Evolutionary conservation across 306 rosid species (phyloP).

Genomic region (Castanospermum australe): DNA sequence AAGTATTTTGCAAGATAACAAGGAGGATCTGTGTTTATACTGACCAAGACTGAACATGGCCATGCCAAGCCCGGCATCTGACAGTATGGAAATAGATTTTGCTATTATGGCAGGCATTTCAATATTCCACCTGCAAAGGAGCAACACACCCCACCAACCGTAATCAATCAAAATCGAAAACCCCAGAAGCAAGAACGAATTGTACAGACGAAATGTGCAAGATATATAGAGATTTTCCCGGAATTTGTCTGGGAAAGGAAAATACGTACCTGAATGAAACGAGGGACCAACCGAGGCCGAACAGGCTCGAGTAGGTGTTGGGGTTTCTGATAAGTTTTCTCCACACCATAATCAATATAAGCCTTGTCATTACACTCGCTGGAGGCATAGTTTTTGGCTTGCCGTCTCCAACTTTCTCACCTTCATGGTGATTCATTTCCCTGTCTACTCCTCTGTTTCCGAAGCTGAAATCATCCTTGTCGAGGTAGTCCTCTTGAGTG

Average conservation of each 20-base stretch:
- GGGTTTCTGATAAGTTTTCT: constrained; percentile 90
- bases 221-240: background rate
- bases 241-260: background rate
- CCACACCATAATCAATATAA: constrained; percentile 94
- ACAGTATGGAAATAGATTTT: constrained; percentile 80
- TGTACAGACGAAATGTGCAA: background rate
- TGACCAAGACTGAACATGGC: constrained; percentile 98
- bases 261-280: constrained; percentile 59
- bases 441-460: constrained; percentile 56
- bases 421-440: constrained; percentile 41
- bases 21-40: constrained; percentile 21
- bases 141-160: background rate
- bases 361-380: constrained; percentile 92
- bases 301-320: constrained; percentile 82
- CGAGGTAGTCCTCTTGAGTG: constrained; percentile 61
- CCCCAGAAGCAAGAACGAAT: background rate
- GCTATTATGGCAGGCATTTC: constrained; percentile 86
- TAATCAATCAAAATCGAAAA: background rate
- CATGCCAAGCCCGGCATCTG: constrained; percentile 98
- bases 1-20: background rate
- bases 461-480: constrained; percentile 70
- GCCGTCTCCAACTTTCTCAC: constrained; percentile 49
- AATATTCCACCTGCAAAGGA: constrained; percentile 66
- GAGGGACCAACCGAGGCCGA: constrained; percentile 88
- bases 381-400: constrained; percentile 72